These are phyloP conservation scores for Diaporthe longicolla DNA, from an alignment of 2,329 filamentous ascomycete species.

Conservation along the genomic window DNA sequence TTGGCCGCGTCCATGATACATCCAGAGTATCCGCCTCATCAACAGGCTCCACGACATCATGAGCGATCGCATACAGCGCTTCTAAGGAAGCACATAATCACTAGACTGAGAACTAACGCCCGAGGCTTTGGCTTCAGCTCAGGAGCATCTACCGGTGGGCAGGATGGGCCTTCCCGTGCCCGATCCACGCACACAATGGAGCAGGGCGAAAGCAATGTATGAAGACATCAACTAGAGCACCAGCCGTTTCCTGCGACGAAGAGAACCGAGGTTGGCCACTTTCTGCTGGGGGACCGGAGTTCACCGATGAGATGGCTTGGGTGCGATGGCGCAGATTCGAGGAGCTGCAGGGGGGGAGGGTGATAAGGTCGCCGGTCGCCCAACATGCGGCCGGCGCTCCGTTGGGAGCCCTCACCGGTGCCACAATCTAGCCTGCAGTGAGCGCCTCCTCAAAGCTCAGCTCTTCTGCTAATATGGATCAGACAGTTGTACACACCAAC, in stretches of 20 bases:
- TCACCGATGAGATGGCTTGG: slow-evolving; percentile 11
- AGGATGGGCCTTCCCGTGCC: background rate
- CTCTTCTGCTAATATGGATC: background rate
- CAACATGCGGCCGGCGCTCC: background rate
- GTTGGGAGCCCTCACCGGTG: background rate
- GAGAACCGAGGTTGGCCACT: background rate
- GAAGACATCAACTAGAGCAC: background rate
- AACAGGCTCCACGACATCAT: background rate
- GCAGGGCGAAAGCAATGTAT: background rate
- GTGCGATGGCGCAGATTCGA: background rate
- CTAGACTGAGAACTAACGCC: background rate
- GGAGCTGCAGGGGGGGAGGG: background rate
- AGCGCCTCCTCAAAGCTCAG: slow-evolving; percentile 1
- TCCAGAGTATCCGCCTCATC: background rate
- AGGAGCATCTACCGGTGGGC: too few species aligned
- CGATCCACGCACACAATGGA: background rate
- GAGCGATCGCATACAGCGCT: background rate
- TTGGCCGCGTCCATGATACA: background rate
- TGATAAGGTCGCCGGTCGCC: background rate
- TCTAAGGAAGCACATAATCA: background rate
- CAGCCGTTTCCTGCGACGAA: background rate
- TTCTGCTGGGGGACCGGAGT: background rate
- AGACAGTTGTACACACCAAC: background rate
- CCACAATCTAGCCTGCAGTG: slow-evolving; percentile 19
- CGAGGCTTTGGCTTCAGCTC: background rate